phyloP scores from a whole-genome alignment of 495 filamentous ascomycete genomes.

The Penicillium ochrochloron region DNA sequence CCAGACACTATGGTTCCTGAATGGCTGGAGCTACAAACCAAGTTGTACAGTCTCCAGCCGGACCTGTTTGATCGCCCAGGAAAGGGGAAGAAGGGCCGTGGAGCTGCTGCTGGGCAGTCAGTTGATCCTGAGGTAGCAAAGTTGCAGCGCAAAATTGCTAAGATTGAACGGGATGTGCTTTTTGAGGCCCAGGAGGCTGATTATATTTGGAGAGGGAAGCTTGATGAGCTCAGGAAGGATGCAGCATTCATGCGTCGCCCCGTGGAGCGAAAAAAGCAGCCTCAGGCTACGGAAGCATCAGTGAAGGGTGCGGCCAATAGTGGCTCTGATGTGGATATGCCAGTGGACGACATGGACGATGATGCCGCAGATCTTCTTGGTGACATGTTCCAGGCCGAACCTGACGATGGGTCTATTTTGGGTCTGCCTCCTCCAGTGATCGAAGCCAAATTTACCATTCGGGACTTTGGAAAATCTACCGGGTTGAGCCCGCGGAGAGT shows the following conservation, averaged over 20 bases:
- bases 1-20: conserved; percentile 76
- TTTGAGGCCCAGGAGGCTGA: conserved; percentile 83
- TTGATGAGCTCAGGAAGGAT: conserved; percentile 68
- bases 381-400: conserved; percentile 67
- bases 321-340: conserved; percentile 41
- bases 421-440: conserved; percentile 25
- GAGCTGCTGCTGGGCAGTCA: conserved; percentile 27
- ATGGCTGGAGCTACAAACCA: conserved; percentile 72
- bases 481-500: conserved; percentile 72
- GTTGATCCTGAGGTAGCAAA: conserved; percentile 60
- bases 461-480: conserved; percentile 83
- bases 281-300: conserved; percentile 23
- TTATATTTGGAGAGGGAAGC: conserved; percentile 68
- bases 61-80: conserved; percentile 53
- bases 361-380: conserved; percentile 65
- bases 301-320: conserved; percentile 1
- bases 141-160: conserved; percentile 70
- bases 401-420: conserved; percentile 31
- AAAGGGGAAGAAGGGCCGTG: conserved; percentile 49
- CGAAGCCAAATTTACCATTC: conserved; percentile 53
- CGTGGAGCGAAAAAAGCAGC: conserved; percentile 36
- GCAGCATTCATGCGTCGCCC: conserved; percentile 43
- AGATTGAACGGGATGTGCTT: conserved; percentile 81
- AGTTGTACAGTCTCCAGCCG: conserved; percentile 74
- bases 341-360: conserved; percentile 53